Percentiles rank a stretch among this genome's conserved stretches.
These are phyloP conservation scores for Arachnopeziza araneosa DNA, from an alignment of 2,329 filamentous ascomycete species.

Conservation along the genomic window DNA sequence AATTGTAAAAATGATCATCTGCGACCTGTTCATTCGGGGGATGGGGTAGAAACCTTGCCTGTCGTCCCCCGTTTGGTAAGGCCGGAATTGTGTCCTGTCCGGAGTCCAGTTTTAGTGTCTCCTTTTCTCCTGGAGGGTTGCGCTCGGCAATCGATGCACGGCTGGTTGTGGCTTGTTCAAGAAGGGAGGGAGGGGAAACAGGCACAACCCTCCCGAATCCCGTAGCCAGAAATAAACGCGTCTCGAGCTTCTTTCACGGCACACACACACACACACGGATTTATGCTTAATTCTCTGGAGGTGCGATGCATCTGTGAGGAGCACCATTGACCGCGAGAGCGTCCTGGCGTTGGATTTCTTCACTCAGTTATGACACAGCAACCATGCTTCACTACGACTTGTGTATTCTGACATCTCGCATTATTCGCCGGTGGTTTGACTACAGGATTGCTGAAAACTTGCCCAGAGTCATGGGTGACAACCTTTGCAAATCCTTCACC, in stretches of 20 bases:
- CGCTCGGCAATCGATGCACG: constrained; percentile 4
- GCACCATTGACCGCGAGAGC: not conserved
- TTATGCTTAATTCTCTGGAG: not conserved
- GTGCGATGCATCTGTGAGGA: not conserved
- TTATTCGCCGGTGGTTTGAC: constrained; percentile 29
- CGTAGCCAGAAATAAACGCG: not conserved
- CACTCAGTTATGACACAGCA: no score
- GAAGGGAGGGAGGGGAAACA: not conserved
- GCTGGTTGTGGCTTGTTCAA: constrained; percentile 2
- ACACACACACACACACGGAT: no score
- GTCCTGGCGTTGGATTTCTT: no score
- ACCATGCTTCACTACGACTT: not conserved
- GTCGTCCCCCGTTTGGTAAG: not conserved
- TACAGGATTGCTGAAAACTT: constrained; percentile 25
- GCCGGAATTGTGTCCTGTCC: not conserved
- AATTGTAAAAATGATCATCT: constrained; percentile 2
- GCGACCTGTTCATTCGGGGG: constrained; percentile 2
- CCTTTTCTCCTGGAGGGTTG: not conserved
- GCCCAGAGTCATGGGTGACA: constrained; percentile 15
- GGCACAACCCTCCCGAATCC: not conserved
- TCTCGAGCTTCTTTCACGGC: not conserved
- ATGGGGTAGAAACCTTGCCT: constrained; percentile 2
- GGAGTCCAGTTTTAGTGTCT: not conserved
- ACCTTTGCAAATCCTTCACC: constrained; percentile 10
- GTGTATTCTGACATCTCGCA: constrained; percentile 21